Evolutionary conservation across 1,139 yeast genomes (phyloP), one percentile per base, ranked within the genome.

Genomic region (Candida mesenterica): DNA sequence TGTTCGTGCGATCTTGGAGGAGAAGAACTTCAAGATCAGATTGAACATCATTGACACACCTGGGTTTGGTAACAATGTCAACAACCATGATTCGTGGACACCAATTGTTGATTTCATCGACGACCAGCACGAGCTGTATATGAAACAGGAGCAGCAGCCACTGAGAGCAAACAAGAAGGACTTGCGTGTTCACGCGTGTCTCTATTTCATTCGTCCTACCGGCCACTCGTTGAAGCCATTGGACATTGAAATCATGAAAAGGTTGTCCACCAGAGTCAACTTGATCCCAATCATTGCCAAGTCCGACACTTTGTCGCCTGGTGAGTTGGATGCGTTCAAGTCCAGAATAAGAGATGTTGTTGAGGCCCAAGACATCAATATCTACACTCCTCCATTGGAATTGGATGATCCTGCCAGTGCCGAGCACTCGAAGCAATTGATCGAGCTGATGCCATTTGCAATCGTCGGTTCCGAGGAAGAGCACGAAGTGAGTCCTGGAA

Each of bases 131-230:
- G 96, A 92, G 62, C 75, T 86, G 20, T 90, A 67, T 59, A 85
- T 92, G 95, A 82, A 87, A 56, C 98, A 94, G 65, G 97, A 92
- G 61, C 95, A 89, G 61, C 98, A 94, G 66, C 98, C 98, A 24
- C 61, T 64, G 41, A 82, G 98, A 61, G 50, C 44, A 4, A 71
- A 68, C 40, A 78, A 73, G 55, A 82, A 80, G 52, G 98, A 94
- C 62, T 69, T 89, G 61, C 77, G 98, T 49, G 97, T 92, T 24
- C 97, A 92, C 56, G 97, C 95, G 3, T 90, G 96, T 61, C 72
- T 92, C 43, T 92, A 92, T 65, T 92, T 92, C 59, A 87, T 92
- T 50, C 81, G 96, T 52, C 98, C 98, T 38, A 87, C 97, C 1
- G 98, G 97, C 30, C 97, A 90, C 61, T 79, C 95, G 29, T 72